Evolutionary conservation across 129 eudicot genomes (phyloP).

Genomic region (Rutidosis leptorrhynchoides): DNA sequence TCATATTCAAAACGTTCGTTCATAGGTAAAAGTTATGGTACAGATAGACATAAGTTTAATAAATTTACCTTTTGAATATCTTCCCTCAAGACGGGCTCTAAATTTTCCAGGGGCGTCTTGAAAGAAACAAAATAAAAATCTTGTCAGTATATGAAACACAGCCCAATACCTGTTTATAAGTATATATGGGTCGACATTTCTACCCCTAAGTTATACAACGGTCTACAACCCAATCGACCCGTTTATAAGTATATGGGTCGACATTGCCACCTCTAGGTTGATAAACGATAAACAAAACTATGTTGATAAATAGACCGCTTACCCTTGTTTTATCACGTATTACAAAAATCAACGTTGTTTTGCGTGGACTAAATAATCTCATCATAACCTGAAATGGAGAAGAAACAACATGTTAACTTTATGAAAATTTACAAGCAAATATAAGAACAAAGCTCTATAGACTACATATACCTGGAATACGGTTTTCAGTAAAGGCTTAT

Average conservation of each 20-base stretch:
- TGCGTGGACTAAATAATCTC: constrained; percentile 58
- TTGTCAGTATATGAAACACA: too few relatives aligned
- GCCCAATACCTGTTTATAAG: too few relatives aligned
- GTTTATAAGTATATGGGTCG: background rate
- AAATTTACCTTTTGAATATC: constrained; percentile 12
- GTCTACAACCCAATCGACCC: background rate
- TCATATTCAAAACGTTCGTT: background rate
- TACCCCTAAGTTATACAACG: too few relatives aligned
- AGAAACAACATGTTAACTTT: too few relatives aligned
- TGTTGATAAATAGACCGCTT: background rate
- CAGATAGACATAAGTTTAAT: background rate
- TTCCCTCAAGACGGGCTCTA: constrained; percentile 26
- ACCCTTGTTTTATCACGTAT: constrained; percentile 66
- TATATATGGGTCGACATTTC: too few relatives aligned
- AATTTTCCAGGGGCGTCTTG: constrained; percentile 21
- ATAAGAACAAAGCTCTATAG: background rate
- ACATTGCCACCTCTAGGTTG: background rate
- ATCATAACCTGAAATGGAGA: constrained; percentile 43
- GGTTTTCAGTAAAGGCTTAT: constrained; percentile 24
- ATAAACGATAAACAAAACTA: background rate
- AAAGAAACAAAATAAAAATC: background rate
- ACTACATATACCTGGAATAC: constrained; percentile 13
- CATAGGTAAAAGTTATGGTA: constrained; percentile 6
- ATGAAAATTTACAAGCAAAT: background rate
- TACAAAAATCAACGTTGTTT: constrained; percentile 62